These are phyloP conservation scores for Acanthamoeba royreba DNA, from an alignment of 208 protist genomes.

Conservation along the genomic window DNA sequence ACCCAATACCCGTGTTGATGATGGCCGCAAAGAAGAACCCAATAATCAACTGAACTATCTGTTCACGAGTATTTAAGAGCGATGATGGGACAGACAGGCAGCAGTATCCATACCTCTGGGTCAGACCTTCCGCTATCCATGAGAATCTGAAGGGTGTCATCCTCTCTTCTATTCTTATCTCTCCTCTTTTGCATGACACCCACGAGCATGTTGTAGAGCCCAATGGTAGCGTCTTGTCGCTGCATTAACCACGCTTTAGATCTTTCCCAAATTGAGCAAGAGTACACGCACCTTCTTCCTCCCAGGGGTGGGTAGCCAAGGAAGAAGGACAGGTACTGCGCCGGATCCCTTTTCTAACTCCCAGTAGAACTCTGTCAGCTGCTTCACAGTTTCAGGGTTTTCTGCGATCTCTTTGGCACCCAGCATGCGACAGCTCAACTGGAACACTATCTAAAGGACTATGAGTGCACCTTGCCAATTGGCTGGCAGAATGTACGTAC, in stretches of 20 bases:
- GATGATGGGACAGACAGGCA: not conserved
- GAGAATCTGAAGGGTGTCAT: not conserved
- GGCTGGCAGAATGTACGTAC: not conserved
- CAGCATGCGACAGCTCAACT: conserved; percentile 12
- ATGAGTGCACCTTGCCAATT: not conserved
- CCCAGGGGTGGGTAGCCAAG: not conserved
- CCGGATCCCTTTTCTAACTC: not conserved
- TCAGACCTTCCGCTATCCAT: conserved; percentile 9
- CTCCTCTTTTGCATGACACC: not conserved
- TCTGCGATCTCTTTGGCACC: not conserved
- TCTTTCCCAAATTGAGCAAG: not conserved
- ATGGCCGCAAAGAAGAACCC: conserved; percentile 32
- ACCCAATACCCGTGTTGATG: conserved; percentile 18
- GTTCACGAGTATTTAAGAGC: not conserved
- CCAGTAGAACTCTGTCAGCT: not conserved
- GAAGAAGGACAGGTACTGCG: not conserved
- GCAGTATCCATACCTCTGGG: not conserved
- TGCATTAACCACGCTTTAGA: not conserved
- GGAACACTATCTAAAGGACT: not conserved
- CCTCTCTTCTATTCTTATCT: not conserved
- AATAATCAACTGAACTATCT: not conserved
- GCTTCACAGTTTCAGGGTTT: not conserved
- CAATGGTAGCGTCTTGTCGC: not conserved
- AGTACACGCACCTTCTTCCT: not conserved
- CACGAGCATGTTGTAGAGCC: not conserved